Evolutionary conservation across 306 rosid species (phyloP).

Genomic region (Delonix regia): DNA sequence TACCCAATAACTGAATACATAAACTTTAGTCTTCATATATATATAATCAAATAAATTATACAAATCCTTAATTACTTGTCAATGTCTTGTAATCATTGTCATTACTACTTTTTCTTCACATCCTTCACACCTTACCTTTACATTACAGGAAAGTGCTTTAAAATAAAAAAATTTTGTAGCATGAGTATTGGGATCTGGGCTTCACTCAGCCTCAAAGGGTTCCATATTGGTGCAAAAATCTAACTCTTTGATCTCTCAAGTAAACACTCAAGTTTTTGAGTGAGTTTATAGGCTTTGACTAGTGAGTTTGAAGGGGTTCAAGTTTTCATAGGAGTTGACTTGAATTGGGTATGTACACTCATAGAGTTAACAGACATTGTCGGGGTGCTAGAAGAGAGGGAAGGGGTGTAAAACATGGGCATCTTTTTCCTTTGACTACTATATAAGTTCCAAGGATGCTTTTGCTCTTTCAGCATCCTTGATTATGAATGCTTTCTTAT

Average conservation of each 20-base stretch:
- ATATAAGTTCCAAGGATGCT: background rate
- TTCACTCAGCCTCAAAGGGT: background rate
- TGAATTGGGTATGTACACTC: background rate
- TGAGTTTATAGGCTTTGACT: background rate
- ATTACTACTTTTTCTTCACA: background rate
- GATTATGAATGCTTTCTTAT: background rate
- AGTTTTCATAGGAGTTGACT: background rate
- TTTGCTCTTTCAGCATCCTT: background rate
- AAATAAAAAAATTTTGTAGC: background rate
- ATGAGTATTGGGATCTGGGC: background rate
- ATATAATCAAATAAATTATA: background rate
- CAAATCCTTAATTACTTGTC: background rate
- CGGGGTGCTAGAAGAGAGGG: too few species aligned
- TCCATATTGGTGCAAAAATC: background rate
- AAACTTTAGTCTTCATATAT: background rate
- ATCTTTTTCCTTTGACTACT: background rate
- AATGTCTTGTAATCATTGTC: background rate
- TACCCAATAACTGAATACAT: background rate
- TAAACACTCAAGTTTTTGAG: background rate
- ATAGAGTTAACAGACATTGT: too few species aligned
- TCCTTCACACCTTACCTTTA: background rate
- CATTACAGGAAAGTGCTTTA: background rate
- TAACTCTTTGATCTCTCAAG: background rate
- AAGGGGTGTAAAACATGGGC: too few species aligned
- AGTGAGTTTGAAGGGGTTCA: background rate